Evolutionary conservation across 768 basidiomycete species (phyloP), one percentile per base, ranked within the genome.

Genomic region (Exsudoporus frostii): DNA sequence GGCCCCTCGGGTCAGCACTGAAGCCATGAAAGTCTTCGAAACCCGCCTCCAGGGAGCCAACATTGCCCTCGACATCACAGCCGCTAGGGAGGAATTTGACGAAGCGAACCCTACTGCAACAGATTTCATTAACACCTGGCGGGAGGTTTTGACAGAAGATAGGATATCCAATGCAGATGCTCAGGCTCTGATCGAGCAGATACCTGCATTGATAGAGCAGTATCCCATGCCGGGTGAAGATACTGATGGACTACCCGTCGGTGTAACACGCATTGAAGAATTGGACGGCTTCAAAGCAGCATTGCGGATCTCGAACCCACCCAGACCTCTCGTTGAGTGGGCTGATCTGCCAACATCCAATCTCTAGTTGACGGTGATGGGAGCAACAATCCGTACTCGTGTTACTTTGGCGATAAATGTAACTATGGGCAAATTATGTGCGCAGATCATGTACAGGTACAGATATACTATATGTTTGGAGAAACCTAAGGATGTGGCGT

Each of bases 261-360:
- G 76, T 27, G 86, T 81, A 7, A 79, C 79, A 9, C 80, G 79
- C 59, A 81, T 96, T 50, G 69, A 85, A 52, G 86, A 92, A 62
- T 65, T 83, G 30, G 74, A 79, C 53, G 71, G 68, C 25, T 93
- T 93, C 77, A 91, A 82, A 69, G 76, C 78, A 27, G 68, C 75
- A 9, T 69, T 95, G 46, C 64, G 67, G 38, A 68, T 76, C 17
- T 79, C 86, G 5, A 75, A 76, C 25, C 77, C 78, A 55, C 80
- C 88, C n/a, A 76, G 76, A 36, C 84, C 91, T 3, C 73, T 92
- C 58, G 85, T 84, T 1, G 71, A 83, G 46, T 91, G 88, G 88
- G 81, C 80, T 32, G 90, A 91, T 71, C 73, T 89, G 48, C 87
- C 86, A 19, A 66, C 71, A 7, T 67, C 86, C 2, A 84, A 77